Conservation (phyloP, 164 flowering plant genomes). For the Pachysandra terminalis region DNA sequence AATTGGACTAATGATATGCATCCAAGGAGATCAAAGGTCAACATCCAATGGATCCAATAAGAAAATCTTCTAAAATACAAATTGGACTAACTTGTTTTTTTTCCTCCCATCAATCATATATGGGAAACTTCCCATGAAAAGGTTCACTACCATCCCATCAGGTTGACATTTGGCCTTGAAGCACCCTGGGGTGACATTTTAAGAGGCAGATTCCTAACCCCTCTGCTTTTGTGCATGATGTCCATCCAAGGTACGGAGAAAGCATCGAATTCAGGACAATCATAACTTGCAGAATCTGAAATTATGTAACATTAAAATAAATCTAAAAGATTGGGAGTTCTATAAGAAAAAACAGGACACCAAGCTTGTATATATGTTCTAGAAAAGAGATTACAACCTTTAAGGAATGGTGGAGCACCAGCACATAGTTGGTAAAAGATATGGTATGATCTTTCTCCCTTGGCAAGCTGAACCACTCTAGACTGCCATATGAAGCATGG, state of each 20-base stretch:
- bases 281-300: background rate
- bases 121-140: background rate
- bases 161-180: background rate
- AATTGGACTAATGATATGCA: no score
- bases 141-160: background rate
- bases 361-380: no score
- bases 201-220: background rate
- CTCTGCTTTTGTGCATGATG: background rate
- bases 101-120: background rate
- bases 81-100: no score
- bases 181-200: background rate
- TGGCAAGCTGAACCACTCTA: slow-evolving; percentile 77
- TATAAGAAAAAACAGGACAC: background rate
- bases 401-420: slow-evolving; percentile 76
- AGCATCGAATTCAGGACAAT: background rate
- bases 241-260: background rate
- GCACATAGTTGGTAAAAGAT: slow-evolving; percentile 96
- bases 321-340: background rate
- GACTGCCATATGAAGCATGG: slow-evolving; percentile 50
- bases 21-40: background rate
- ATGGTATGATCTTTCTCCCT: slow-evolving; percentile 92
- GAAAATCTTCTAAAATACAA: no score
- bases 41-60: no score
- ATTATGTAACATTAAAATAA: background rate
- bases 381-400: slow-evolving; percentile 41